Evolutionary conservation across 495 filamentous ascomycete species (phyloP), one percentile per base, ranked within the genome.

Genomic region (Xylaria palmicola): DNA sequence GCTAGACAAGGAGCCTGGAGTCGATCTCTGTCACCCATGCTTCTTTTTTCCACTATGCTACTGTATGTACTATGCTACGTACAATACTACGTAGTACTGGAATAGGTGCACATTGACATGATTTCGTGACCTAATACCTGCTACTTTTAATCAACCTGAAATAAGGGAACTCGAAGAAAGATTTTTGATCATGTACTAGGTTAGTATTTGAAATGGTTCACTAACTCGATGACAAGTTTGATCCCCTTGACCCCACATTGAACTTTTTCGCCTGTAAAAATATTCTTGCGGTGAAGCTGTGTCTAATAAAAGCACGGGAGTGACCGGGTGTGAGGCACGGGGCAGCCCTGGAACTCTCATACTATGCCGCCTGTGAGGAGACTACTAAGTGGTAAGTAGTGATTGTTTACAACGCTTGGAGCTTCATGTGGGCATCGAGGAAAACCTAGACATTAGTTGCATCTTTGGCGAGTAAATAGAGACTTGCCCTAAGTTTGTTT

Each of bases 281-380:
- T 43, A 17, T 34, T 66, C 57, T 69, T 71, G 69, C 69, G 69
- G 69, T 71, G 69, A 71, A 62, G 66, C 41, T 65, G 69, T 63
- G 58, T 65, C 59, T 62, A 63, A 47, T 56, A 65, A 56, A 62
- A 56, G 52, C 44, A 57, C 62, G 62, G 59, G 50, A 62, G 36
- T 29, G 19, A 32, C 59, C 51, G 59, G 50, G 50, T 40, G 40
- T 56, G 47, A 62, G 43, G 64, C 69, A 67, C 62, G 57, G 64
- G 66, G 62, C 36, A 69, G n/a, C n/a, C n/a, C n/a, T n/a, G n/a
- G n/a, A n/a, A n/a, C n/a, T n/a, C n/a, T n/a, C n/a, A n/a, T n/a
- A n/a, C n/a, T n/a, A n/a, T n/a, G n/a, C n/a, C n/a, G n/a, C n/a
- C n/a, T n/a, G n/a, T n/a, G n/a, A n/a, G n/a, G n/a, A n/a, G n/a